Evolutionary conservation across 2,329 filamentous ascomycete genomes (phyloP).

Genomic region (Trichoderma gracile): DNA sequence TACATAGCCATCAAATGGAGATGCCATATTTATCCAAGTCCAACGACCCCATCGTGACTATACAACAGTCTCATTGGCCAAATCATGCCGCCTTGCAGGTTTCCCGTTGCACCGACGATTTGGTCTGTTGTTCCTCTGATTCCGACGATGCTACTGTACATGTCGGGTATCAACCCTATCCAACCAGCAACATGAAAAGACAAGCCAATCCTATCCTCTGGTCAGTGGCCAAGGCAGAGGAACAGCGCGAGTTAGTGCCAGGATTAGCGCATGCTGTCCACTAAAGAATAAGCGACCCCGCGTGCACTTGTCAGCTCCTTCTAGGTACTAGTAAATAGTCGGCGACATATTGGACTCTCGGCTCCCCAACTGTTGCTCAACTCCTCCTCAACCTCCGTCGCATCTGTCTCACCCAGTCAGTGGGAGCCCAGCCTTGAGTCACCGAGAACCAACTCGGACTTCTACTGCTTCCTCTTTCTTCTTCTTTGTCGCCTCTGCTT

Average conservation of each 20-base stretch:
- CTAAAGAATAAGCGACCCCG: slow-evolving; percentile 9
- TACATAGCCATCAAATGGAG: neutral
- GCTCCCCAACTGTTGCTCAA: too few relatives aligned
- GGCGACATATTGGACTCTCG: too few relatives aligned
- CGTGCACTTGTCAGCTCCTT: slow-evolving; percentile 1
- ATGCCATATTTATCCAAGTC: neutral
- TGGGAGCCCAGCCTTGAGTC: too few relatives aligned
- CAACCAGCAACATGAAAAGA: too few relatives aligned
- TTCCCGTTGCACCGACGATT: neutral
- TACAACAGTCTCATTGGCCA: neutral
- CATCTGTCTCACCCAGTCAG: too few relatives aligned
- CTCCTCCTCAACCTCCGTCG: too few relatives aligned
- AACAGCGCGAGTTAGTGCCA: slow-evolving; percentile 10
- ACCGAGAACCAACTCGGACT: too few relatives aligned
- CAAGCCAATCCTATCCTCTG: too few relatives aligned
- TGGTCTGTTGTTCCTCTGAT: neutral
- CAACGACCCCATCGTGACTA: neutral
- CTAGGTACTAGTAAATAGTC: neutral
- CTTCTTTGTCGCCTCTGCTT: too few relatives aligned
- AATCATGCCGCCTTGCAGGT: neutral
- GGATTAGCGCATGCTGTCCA: neutral
- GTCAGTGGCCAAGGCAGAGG: neutral
- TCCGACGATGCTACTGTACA: neutral
- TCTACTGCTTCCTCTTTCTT: too few relatives aligned
- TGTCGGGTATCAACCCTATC: too few relatives aligned